Percentiles rank a stretch among this genome's conserved stretches.
These are phyloP conservation scores for Lathyrus tuberosus DNA, from an alignment of 306 rosid species.

Conservation along the genomic window DNA sequence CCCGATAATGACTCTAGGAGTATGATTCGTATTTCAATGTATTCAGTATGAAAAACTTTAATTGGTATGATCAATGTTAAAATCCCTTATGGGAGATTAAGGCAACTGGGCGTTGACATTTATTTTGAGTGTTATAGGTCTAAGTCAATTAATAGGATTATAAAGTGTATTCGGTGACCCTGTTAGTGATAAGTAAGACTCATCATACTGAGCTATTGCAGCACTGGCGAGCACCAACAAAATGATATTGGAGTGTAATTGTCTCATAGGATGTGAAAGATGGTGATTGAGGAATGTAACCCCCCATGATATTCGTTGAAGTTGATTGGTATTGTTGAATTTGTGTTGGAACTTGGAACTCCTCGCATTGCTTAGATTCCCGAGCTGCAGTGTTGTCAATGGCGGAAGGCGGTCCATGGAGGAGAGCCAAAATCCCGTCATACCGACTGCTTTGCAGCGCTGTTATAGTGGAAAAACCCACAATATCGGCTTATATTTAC, in stretches of 20 bases:
- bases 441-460: too few relatives aligned
- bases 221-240: constrained; percentile 1
- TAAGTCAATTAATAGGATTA: constrained; percentile 7
- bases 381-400: too few relatives aligned
- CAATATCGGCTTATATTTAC: too few relatives aligned
- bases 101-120: not conserved
- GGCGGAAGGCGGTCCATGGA: too few relatives aligned
- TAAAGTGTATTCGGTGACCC: not conserved
- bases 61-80: not conserved
- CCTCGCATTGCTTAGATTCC: too few relatives aligned
- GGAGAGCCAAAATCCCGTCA: too few relatives aligned
- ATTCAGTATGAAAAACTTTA: not conserved
- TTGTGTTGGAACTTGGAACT: too few relatives aligned
- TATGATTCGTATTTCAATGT: constrained; percentile 4
- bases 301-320: too few relatives aligned
- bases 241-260: not conserved
- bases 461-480: too few relatives aligned
- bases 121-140: not conserved
- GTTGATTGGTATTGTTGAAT: too few relatives aligned
- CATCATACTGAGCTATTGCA: constrained; percentile 9
- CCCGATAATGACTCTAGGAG: not conserved
- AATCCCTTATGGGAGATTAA: not conserved
- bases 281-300: not conserved
- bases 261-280: constrained; percentile 8
- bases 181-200: not conserved